Evolutionary conservation across 192 early-diverging fungal species (phyloP), one percentile per base, ranked within the genome.

Genomic region (Coemansia sp.): DNA sequence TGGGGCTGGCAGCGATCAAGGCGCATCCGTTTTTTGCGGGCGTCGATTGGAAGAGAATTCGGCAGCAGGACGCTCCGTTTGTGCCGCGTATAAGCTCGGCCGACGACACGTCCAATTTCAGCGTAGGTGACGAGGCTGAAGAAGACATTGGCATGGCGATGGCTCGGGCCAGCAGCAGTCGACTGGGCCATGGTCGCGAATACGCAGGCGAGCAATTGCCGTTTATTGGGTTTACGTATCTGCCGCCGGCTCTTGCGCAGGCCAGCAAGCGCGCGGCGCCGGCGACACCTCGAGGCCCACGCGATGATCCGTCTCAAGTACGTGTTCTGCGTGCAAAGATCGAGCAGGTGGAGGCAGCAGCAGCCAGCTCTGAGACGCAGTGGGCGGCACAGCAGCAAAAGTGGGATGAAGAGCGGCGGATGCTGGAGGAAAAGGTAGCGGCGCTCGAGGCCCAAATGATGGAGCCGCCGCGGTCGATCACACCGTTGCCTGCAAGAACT

Each of bases 41-140:
- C n/a, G 70, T 91, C 5, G 84, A 89, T 61, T 91, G 87, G 86
- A 67, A 68, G 14, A 76, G 49, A 7, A 74, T 91, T 12, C 82
- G 84, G 7, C 48, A 17, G 57, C 78, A 69, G 12, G 85, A 69
- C 15, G 89, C 94, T 14, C 94, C 94, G 12, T 97, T 93, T 82
- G 70, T 94, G 3, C 94, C 94, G 21, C 80, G 89, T n/a, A 83
- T 95, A n/a, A 85, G 81, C 60, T 85, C 92, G 15, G 87, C 90
- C 18, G 90, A 92, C 28, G 94, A 97, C 65, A 97, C 92, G 0
- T 87, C 88, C 37, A 93, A 94, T 68, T 97, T 97, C 82, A 85
- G 88, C 56, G 86, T 89, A 56, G 84, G 88, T 56, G 92, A 92
- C 53, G 91, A 93, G 18, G 76, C 87, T 55, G 87, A 80, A 20